Conservation (phyloP, 2,329 filamentous ascomycete species). For the Thelonectria discophora region DNA sequence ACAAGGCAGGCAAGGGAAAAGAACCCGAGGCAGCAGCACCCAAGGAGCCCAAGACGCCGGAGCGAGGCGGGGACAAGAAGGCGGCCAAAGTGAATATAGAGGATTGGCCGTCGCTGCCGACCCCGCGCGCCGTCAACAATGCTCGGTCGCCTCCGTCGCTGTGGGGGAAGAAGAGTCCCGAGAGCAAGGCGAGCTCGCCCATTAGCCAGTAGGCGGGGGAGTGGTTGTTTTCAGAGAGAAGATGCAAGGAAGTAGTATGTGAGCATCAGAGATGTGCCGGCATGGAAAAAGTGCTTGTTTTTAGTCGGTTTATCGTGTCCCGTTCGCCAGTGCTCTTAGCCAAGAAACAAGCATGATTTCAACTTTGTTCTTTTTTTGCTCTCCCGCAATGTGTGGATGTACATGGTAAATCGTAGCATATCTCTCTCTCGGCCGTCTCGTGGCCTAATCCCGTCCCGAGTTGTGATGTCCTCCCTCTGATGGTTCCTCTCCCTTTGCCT, state of each 20-base stretch:
- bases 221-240: background rate
- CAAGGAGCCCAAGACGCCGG: slow-evolving; percentile 27
- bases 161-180: slow-evolving; percentile 32
- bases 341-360: background rate
- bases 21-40: background rate
- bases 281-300: too few relatives aligned
- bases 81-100: slow-evolving; percentile 33
- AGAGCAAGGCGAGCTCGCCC: slow-evolving; percentile 24
- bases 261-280: background rate
- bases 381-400: slow-evolving; percentile 42
- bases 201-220: slow-evolving; percentile 12
- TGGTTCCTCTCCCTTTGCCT: too few relatives aligned
- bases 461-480: background rate
- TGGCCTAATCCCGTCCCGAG: slow-evolving; percentile 14
- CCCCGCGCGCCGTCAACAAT: slow-evolving; percentile 35
- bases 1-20: slow-evolving; percentile 28
- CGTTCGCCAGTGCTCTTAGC: too few relatives aligned
- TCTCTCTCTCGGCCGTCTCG: background rate
- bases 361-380: slow-evolving; percentile 25
- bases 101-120: slow-evolving; percentile 41
- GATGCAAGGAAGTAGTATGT: background rate
- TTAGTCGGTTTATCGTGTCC: too few relatives aligned
- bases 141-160: slow-evolving; percentile 32
- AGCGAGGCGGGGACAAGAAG: slow-evolving; percentile 14
- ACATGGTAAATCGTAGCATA: slow-evolving; percentile 34